Conservation (phyloP, 2,329 filamentous ascomycete species). For the Blastomyces gilchristii region DNA sequence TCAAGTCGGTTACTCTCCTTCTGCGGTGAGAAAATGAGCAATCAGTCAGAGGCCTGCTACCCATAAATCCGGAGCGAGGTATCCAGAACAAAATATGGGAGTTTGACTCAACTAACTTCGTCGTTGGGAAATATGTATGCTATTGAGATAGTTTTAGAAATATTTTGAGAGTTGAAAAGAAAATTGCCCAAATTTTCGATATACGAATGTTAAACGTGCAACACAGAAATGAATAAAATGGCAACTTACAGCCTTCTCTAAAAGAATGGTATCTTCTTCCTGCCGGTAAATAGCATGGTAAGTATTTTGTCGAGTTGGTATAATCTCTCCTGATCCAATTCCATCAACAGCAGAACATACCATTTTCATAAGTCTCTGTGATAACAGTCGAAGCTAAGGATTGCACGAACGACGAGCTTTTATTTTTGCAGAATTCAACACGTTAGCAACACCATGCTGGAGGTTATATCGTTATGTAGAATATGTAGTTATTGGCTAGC, state of each 20-base stretch:
- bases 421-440: neutral
- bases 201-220: neutral
- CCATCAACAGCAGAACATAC: neutral
- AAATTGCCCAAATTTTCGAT: neutral
- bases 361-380: constrained; percentile 4
- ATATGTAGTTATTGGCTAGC: neutral
- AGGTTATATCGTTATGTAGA: neutral
- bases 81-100: neutral
- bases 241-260: constrained; percentile 2
- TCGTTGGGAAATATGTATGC: constrained; percentile 29
- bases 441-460: neutral
- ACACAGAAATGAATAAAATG: neutral
- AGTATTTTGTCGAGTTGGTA: neutral
- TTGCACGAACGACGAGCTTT: constrained; percentile 2
- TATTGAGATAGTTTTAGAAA: neutral
- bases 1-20: constrained; percentile 29
- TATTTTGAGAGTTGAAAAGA: neutral
- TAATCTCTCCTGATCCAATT: neutral
- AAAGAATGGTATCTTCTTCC: constrained; percentile 5
- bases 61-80: neutral
- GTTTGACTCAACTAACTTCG: constrained; percentile 15
- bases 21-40: neutral
- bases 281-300: neutral
- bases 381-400: constrained; percentile 1
- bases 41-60: neutral